Evolutionary conservation across 345 rosid species (phyloP).

Genomic region (Mallotus nudiflorus): DNA sequence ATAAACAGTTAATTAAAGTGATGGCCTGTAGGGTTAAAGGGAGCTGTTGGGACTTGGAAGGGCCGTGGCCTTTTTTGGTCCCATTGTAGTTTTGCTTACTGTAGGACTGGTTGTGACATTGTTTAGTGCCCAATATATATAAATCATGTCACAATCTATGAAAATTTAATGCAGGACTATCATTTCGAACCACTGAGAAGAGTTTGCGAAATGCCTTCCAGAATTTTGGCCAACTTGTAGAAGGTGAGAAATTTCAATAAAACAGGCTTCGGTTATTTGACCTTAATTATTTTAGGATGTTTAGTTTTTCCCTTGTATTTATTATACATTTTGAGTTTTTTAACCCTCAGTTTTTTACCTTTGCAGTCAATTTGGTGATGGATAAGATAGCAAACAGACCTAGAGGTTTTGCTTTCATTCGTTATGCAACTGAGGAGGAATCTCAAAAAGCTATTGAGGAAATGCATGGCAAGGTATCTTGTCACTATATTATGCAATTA

Average conservation of each 20-base stretch:
- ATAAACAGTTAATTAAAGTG: too few relatives aligned
- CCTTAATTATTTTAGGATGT: neutral
- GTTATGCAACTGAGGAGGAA: slow-evolving; percentile 71
- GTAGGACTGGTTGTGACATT: too few relatives aligned
- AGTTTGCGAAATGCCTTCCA: slow-evolving; percentile 65
- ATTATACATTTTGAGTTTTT: neutral
- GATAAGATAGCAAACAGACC: slow-evolving; percentile 77
- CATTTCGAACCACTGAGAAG: slow-evolving; percentile 77
- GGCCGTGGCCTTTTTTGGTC: too few relatives aligned
- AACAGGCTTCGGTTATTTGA: slow-evolving; percentile 4
- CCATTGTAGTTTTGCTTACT: too few relatives aligned
- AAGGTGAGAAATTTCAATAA: slow-evolving; percentile 40
- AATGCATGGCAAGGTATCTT: slow-evolving; percentile 83
- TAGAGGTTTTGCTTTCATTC: slow-evolving; percentile 75
- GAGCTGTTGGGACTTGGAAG: too few relatives aligned
- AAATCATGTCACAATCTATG: neutral
- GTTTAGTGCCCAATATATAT: too few relatives aligned
- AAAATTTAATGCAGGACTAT: slow-evolving; percentile 52
- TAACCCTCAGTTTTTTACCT: neutral
- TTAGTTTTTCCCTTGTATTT: neutral
- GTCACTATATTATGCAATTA: neutral
- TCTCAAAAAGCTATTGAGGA: slow-evolving; percentile 69
- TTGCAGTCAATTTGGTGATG: slow-evolving; percentile 76
- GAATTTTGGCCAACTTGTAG: slow-evolving; percentile 60
- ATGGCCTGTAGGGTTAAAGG: too few relatives aligned